Evolutionary conservation across 495 filamentous ascomycete genomes (phyloP).

Genomic region (Coniosporium apollinis): DNA sequence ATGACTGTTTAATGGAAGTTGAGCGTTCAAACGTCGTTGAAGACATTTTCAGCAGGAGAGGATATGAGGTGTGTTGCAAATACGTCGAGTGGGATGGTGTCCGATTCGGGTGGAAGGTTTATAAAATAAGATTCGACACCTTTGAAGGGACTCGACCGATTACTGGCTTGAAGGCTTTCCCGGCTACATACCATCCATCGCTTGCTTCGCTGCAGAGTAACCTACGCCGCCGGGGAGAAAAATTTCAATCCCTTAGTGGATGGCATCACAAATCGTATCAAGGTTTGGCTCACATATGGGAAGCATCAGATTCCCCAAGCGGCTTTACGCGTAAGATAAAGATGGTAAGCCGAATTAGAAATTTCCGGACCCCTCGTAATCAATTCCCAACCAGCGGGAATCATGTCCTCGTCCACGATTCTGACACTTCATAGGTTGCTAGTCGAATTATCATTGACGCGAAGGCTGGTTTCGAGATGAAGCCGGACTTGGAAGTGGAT

Average conservation of each 20-base stretch:
- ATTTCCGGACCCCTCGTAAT: no score
- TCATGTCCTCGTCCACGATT: neutral
- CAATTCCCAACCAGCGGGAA: neutral
- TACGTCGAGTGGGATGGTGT: neutral
- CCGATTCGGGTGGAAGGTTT: no score
- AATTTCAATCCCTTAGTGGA: no score
- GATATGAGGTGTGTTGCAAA: neutral
- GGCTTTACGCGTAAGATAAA: neutral
- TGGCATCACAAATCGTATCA: no score
- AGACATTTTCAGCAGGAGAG: neutral
- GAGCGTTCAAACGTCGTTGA: neutral
- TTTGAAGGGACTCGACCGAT: conserved; percentile 2
- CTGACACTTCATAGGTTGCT: neutral
- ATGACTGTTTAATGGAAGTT: neutral
- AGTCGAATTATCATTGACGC: conserved; percentile 3
- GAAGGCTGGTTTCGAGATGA: no score
- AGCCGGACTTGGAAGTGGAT: no score
- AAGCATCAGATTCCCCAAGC: neutral
- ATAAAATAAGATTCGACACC: neutral
- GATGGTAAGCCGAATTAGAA: no score
- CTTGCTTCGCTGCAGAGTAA: no score
- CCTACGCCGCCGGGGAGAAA: no score
- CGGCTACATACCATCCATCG: neutral
- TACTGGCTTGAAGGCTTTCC: neutral
- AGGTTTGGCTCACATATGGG: neutral